phyloP scores from a whole-genome alignment of 345 rosid genomes.

The Psidium friedrichsthalianum region DNA sequence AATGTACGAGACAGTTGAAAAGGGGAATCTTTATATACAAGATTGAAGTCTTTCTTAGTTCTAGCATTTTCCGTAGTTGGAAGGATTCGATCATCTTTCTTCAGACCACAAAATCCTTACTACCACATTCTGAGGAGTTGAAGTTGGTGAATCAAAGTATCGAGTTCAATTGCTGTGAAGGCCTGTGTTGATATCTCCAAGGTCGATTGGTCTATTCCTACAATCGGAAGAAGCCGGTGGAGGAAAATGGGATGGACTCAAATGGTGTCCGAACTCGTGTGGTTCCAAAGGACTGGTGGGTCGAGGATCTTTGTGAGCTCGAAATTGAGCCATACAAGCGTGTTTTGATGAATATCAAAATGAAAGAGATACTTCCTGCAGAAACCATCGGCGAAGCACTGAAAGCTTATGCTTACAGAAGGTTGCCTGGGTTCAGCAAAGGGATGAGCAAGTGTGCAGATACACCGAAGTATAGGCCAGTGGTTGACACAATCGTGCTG shows the following conservation, averaged over 20 bases:
- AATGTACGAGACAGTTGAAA: slow-evolving; percentile 69
- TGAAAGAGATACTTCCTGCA: slow-evolving; percentile 25
- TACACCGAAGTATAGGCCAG: slow-evolving; percentile 30
- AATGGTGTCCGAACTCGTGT: slow-evolving; percentile 23
- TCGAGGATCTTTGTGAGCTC: slow-evolving; percentile 79
- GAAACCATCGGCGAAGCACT: slow-evolving; percentile 83
- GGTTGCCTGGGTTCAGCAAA: slow-evolving; percentile 56
- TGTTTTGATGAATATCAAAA: slow-evolving; percentile 35
- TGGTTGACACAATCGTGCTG: slow-evolving; percentile 46
- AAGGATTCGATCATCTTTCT: slow-evolving; percentile 81
- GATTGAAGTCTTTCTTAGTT: slow-evolving; percentile 66
- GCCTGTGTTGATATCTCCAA: slow-evolving; percentile 51
- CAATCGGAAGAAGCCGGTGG: slow-evolving; percentile 56
- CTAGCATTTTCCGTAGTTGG: slow-evolving; percentile 78
- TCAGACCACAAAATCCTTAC: slow-evolving; percentile 43
- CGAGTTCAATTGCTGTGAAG: slow-evolving; percentile 57
- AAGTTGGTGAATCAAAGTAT: slow-evolving; percentile 44
- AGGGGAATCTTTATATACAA: slow-evolving; percentile 80
- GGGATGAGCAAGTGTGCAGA: slow-evolving; percentile 45
- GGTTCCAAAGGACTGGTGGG: slow-evolving; percentile 91
- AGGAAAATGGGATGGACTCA: slow-evolving; percentile 35
- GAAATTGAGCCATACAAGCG: slow-evolving; percentile 57
- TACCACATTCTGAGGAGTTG: slow-evolving; percentile 60
- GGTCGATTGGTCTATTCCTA: slow-evolving; percentile 86
- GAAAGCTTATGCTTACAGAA: slow-evolving; percentile 73